Evolutionary conservation across 495 filamentous ascomycete genomes (phyloP).

Genomic region (Aspergillus funiculosus): DNA sequence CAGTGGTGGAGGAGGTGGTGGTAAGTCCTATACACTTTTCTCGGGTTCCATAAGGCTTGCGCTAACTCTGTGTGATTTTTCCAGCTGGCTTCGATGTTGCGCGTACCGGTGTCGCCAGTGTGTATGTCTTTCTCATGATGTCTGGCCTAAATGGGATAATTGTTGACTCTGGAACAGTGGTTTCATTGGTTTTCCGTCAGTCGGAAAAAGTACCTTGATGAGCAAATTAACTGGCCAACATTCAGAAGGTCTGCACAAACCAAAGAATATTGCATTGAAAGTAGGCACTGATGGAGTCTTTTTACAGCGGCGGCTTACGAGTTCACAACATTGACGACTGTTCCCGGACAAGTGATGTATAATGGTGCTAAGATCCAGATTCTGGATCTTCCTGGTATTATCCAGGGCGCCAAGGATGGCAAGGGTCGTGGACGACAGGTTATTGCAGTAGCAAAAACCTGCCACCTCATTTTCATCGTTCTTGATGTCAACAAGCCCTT

Average conservation of each 20-base stretch:
- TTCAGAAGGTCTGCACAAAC: conserved; percentile 61
- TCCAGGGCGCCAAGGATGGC: conserved; percentile 96
- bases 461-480: conserved; percentile 97
- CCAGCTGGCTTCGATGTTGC: conserved; percentile 93
- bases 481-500: conserved; percentile 97
- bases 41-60: background rate
- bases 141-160: background rate
- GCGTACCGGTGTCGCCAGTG: conserved; percentile 91
- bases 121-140: conserved; percentile 53
- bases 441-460: conserved; percentile 97
- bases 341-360: conserved; percentile 92
- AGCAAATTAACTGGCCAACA: conserved; percentile 90
- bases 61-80: conserved; percentile 23
- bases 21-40: conserved; percentile 36
- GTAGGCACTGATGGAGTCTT: conserved; percentile 17
- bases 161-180: conserved; percentile 31
- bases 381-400: conserved; percentile 97
- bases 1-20: conserved; percentile 73
- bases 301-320: conserved; percentile 84
- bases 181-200: conserved; percentile 82
- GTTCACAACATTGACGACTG: conserved; percentile 96
- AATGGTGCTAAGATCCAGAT: conserved; percentile 98
- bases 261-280: background rate
- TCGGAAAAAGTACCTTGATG: conserved; percentile 97
- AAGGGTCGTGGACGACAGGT: conserved; percentile 98